Conservation (phyloP, 2,329 filamentous ascomycete genomes). For the Alternaria atra region DNA sequence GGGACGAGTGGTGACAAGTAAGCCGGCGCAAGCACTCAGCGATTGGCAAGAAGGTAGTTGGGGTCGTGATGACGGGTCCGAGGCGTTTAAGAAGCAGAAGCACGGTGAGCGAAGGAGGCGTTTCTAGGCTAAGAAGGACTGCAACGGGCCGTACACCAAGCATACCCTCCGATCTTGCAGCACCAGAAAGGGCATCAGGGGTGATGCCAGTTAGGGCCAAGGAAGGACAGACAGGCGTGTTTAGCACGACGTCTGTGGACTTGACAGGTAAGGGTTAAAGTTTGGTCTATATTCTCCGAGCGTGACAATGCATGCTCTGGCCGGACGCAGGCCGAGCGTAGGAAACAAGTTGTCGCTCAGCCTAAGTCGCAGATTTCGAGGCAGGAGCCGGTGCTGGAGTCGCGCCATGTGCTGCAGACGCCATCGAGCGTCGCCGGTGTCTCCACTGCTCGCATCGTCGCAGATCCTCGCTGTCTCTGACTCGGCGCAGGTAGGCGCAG, state of each 20-base stretch:
- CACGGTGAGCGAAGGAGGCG: slow-evolving; percentile 40
- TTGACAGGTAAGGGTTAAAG: slow-evolving; percentile 50
- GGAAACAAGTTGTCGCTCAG: slow-evolving; percentile 39
- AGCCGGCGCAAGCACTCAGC: slow-evolving; percentile 45
- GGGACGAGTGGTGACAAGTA: slow-evolving; percentile 21
- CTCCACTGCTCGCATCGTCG: slow-evolving; percentile 38
- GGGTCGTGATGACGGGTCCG: slow-evolving; percentile 37
- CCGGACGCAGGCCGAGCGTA: slow-evolving; percentile 30
- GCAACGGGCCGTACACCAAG: slow-evolving; percentile 52
- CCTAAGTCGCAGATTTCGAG: slow-evolving; percentile 44
- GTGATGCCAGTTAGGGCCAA: slow-evolving; percentile 39
- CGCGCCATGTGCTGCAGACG: slow-evolving; percentile 41
- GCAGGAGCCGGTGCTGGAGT: slow-evolving; percentile 48
- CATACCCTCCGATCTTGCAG: slow-evolving; percentile 46
- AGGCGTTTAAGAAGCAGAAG: slow-evolving; percentile 42
- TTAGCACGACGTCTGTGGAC: slow-evolving; percentile 44
- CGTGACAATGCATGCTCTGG: slow-evolving; percentile 39
- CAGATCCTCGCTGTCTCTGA: slow-evolving; percentile 46
- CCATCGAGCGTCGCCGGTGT: slow-evolving; percentile 35
- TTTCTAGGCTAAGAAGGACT: slow-evolving; percentile 48
- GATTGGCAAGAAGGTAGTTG: slow-evolving; percentile 36
- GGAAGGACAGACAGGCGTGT: slow-evolving; percentile 38
- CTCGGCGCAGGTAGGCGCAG: slow-evolving; percentile 42
- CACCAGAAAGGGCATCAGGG: slow-evolving; percentile 35
- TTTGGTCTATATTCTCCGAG: slow-evolving; percentile 52